A percentile compares a stretch with the other conserved stretches of the same genome.
Evolutionary conservation across 192 early-diverging fungal genomes (phyloP).

Genomic region (Haplosporangium gracile): DNA sequence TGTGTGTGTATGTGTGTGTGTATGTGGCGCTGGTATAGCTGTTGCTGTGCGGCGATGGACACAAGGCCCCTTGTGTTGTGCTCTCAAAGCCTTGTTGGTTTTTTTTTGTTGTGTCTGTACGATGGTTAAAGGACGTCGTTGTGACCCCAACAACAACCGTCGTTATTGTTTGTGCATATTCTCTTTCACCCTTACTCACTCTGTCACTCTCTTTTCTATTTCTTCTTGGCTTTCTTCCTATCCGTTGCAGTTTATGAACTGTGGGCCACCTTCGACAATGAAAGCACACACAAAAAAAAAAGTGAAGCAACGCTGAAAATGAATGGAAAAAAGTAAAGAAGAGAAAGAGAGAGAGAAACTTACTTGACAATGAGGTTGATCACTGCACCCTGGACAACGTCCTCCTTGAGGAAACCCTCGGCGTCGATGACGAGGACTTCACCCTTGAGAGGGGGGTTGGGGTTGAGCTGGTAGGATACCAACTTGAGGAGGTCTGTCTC

Average conservation of each 20-base stretch:
- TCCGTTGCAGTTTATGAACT: neutral
- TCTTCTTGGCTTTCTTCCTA: neutral
- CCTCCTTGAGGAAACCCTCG: conserved; percentile 54
- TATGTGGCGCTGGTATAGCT: neutral
- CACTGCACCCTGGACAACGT: conserved; percentile 58
- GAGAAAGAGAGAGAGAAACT: conserved; percentile 7
- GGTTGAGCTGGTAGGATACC: conserved; percentile 57
- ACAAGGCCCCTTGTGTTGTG: neutral
- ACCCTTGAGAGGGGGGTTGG: conserved; percentile 67
- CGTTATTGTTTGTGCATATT: neutral
- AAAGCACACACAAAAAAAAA: neutral
- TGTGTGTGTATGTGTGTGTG: neutral
- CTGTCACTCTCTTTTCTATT: neutral
- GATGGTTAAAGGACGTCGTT: neutral
- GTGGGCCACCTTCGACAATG: neutral
- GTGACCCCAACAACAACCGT: neutral
- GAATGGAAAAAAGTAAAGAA: neutral
- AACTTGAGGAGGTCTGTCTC: conserved; percentile 45
- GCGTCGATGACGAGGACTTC: conserved; percentile 59
- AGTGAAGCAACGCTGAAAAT: neutral
- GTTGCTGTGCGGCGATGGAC: neutral
- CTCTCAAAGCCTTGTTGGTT: neutral
- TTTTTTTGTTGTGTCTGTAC: neutral
- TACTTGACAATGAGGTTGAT: conserved; percentile 64
- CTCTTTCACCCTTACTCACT: neutral